Base-by-base conservation (phyloP, 2,329 filamentous ascomycete genomes). In the Coniochaeta sp. region DNA sequence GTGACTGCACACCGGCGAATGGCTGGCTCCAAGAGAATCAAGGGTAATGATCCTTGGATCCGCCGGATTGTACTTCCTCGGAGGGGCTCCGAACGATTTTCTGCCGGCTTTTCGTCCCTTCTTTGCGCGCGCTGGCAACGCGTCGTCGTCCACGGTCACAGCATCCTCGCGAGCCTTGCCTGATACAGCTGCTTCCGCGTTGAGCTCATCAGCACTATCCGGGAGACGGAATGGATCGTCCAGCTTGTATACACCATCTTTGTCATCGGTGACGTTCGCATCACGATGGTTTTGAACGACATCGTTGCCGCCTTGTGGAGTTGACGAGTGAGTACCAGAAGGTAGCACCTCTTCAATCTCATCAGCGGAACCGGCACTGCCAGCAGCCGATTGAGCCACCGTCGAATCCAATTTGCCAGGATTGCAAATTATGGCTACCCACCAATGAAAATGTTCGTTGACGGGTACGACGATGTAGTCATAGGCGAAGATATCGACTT, bases 351-450 rank as follows among this genome's bases (percentile, higher is more conserved):
- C 47, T 52, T 30, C n/a, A 17, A 52, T 12, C 26, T 52, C 47
- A 8, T 52, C 47, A 14, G 12, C 24, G 22, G 22, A 28, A 16
- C 14, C 14, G 8, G 22, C 24, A 16, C 47, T 52, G 47, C 9
- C 47, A 5, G 24, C 47, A 10, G n/a, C 47, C 8, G 50, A 54
- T 34, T 14, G 36, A 1, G 58, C 50, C 17, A 52, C 59, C 22
- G 63, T 62, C 1, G 70, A 71, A 8, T 85, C 69, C 24, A 95
- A 79, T 58, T 81, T 86, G 3, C 85, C 83, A 2, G 93, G 81
- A 68, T 99, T 96, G 81, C 91, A 96, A 58, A 99, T 93, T 60
- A 99, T 93, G 16, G 91, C 92, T 65, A 98, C 78, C 73, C 95
- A 98, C 95, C 96, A 99, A 73, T 99, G 95, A 1, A 80, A 76